Percentiles rank a stretch among this genome's conserved stretches.
Conservation (phyloP, 495 filamentous ascomycete genomes). For the Trichocladium uniseriatum region DNA sequence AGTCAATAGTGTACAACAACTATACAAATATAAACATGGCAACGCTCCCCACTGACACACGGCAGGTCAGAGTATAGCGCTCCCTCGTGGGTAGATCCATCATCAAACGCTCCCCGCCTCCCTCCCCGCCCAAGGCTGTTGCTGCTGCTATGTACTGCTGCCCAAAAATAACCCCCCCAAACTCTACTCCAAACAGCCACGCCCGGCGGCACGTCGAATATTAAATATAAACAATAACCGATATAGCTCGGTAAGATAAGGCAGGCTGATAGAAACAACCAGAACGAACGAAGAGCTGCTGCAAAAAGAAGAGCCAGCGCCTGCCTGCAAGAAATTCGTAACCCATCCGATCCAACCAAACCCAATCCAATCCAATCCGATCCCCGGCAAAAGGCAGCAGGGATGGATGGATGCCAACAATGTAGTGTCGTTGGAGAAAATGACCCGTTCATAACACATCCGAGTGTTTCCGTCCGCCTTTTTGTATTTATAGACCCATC, state of each 20-base stretch:
- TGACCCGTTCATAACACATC: neutral
- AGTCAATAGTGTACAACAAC: no score
- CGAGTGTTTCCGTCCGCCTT: neutral
- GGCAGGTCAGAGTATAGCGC: neutral
- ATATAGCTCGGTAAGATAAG: neutral
- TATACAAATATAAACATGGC: no score
- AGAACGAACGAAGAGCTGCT: neutral
- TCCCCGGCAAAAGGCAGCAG: neutral
- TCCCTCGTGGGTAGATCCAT: no score
- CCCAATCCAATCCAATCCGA: neutral
- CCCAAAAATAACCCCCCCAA: neutral
- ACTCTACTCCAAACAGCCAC: conserved; percentile 5
- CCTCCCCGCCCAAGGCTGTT: neutral
- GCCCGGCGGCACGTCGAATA: conserved; percentile 10
- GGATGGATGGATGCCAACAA: neutral
- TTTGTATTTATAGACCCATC: no score
- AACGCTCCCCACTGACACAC: no score
- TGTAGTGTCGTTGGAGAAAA: neutral
- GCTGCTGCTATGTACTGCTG: no score
- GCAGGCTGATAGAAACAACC: neutral
- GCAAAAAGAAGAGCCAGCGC: neutral
- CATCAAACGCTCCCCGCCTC: no score
- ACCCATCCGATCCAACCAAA: neutral
- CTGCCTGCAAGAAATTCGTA: neutral
- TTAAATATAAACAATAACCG: conserved; percentile 18